Base-by-base conservation (phyloP, 331 rosid species). In the Cydonia oblonga region DNA sequence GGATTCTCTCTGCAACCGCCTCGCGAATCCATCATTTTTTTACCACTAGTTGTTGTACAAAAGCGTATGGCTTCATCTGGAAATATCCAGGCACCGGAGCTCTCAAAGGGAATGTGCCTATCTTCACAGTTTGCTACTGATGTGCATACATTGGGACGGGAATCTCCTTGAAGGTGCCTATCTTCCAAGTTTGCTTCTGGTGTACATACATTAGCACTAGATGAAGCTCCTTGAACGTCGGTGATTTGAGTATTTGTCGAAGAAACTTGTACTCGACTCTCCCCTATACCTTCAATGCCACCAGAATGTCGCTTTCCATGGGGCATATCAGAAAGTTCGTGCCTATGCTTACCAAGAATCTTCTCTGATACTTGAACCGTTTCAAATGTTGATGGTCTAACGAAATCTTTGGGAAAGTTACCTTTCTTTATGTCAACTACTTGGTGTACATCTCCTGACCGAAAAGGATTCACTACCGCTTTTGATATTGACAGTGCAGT, bases 11-110 rank as follows among this genome's bases (percentile, higher is more conserved):
- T 58, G 49, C 68, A 66, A 69, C 75, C 60, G 68, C 71, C 92
- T 74, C 38, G 42, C 51, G 70, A 60, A 69, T 60, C 71, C 74
- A 61, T 83, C 70, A 76, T 70, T 42, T 77, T 83, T 75, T n/a
- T n/a, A n/a, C n/a, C n/a, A n/a, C n/a, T n/a, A n/a, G n/a, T n/a
- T n/a, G n/a, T n/a, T n/a, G n/a, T n/a, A n/a, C n/a, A n/a, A n/a
- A n/a, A n/a, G n/a, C n/a, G n/a, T n/a, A n/a, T n/a, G n/a, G n/a
- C n/a, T n/a, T n/a, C n/a, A n/a, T n/a, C 85, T 54, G 86, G 91
- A 70, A 86, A 79, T 70, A 83, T 80, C 93, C 96, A 84, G 11
- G 72, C 79, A 59, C 84, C 80, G 60, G 85, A 89, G 59, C 79
- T 71, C 72, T 75, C 83, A 79, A 68, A 68, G 20, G 72, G 33